Evolutionary conservation across 169 alveolate species (phyloP), one percentile per base, ranked within the genome.

Genomic region (Babesia ovis): DNA sequence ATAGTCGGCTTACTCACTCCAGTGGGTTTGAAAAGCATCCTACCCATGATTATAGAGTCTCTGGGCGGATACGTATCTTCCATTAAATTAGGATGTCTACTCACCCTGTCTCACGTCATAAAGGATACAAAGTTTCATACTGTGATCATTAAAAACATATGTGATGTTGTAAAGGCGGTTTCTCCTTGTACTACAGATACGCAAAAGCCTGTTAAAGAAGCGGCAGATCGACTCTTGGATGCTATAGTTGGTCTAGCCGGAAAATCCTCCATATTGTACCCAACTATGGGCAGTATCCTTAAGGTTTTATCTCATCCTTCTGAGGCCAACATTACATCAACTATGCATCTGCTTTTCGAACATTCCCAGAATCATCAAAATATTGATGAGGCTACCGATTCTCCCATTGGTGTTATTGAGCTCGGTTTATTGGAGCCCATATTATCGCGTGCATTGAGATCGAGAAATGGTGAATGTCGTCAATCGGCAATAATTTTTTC

Each of bases 351-450:
- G n/a, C 57, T 72, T 27, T 43, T 29, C 9, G 73, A 59, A 1
- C 39, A 58, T 55, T 41, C 69, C 22, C 27, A 27, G 12, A 35
- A 68, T 2, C 54, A 37, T 23, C 59, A 51, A 8, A 58, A 56
- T 29, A 41, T 5, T 18, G 67, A 54, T 9, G 79, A 25, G 6
- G 8, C 16, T 0, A 41, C 62, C 22, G 14, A 54, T 20, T 4
- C 11, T 34, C 57, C 71, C 0, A 48, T 61, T 1, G 74, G 76
- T 4, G 31, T 72, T 8, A 60, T 59, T 3, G 83, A 72, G 32
- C 74, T 72, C 20, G 83, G 83, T 59, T 31, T 72, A 66, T 16
- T 72, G 55, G 70, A 72, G 41, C 83, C 83, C 4, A 61, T 72
- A 22, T 34, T 72, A 23, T 61, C 71, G 4, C 71, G 83, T 6